These are phyloP conservation scores for Cystofilobasidium capitatum DNA, from an alignment of 768 basidiomycete species.

Conservation along the genomic window DNA sequence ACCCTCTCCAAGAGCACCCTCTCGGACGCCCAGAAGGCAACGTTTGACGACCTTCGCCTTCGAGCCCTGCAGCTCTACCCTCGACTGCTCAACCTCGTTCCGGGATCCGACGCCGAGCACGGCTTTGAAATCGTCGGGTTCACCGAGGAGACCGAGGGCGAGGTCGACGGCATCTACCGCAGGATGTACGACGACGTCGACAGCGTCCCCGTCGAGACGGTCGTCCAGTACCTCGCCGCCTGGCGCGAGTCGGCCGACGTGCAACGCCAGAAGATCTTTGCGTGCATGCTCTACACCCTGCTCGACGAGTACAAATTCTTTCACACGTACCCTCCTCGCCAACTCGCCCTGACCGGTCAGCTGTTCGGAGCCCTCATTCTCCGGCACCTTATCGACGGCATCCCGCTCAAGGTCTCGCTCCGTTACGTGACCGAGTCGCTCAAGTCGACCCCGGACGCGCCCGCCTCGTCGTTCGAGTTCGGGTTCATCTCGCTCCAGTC, in stretches of 20 bases:
- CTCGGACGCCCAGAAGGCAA: slow-evolving; percentile 61
- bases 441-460: slow-evolving; percentile 78
- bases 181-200: slow-evolving; percentile 81
- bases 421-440: slow-evolving; percentile 93
- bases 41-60: slow-evolving; percentile 83
- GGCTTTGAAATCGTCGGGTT: slow-evolving; percentile 84
- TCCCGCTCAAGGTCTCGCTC: slow-evolving; percentile 89
- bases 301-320: slow-evolving; percentile 99
- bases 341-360: slow-evolving; percentile 89
- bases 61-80: slow-evolving; percentile 90
- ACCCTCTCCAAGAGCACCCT: slow-evolving; percentile 55
- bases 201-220: slow-evolving; percentile 85
- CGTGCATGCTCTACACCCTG: slow-evolving; percentile 98
- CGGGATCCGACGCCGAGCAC: slow-evolving; percentile 70
- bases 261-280: slow-evolving; percentile 89
- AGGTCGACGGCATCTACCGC: slow-evolving; percentile 92
- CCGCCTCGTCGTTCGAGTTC: slow-evolving; percentile 71
- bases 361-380: slow-evolving; percentile 95
- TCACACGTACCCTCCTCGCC: slow-evolving; percentile 86
- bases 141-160: slow-evolving; percentile 74
- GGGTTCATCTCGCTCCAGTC: slow-evolving; percentile 80
- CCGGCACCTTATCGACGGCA: slow-evolving; percentile 80
- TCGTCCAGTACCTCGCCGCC: slow-evolving; percentile 75
- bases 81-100: slow-evolving; percentile 84
- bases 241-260: slow-evolving; percentile 71